These are phyloP conservation scores for Fusarium sp. DNA, from an alignment of 2,329 filamentous ascomycete species.

Conservation along the genomic window DNA sequence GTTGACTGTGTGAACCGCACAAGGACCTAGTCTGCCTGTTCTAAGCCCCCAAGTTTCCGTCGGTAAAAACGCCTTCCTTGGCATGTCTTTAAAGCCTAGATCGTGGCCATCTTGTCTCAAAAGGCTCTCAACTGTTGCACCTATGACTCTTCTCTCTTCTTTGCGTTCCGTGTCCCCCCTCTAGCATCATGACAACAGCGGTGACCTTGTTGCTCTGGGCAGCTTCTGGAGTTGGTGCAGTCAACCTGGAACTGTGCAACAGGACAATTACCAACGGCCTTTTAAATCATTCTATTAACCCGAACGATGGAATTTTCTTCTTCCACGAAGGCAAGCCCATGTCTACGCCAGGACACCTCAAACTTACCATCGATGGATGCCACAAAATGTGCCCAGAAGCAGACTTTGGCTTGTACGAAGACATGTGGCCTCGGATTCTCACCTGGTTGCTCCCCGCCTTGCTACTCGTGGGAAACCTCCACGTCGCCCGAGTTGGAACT, in stretches of 20 bases:
- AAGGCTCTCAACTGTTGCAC: not conserved
- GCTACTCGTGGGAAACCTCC: slow-evolving; percentile 23
- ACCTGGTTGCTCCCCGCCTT: slow-evolving; percentile 26
- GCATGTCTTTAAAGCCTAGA: not conserved
- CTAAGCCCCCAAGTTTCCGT: not conserved
- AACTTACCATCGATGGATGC: slow-evolving; percentile 48
- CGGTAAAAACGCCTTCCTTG: not conserved
- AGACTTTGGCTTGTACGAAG: slow-evolving; percentile 18
- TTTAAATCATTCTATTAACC: not conserved
- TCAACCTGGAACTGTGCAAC: not conserved
- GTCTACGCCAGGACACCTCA: not conserved
- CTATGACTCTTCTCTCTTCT: not conserved
- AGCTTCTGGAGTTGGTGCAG: not conserved
- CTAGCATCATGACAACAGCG: not conserved
- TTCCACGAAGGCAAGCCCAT: not conserved
- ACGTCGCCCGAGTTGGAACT: slow-evolving; percentile 16
- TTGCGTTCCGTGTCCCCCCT: not conserved
- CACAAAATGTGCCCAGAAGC: slow-evolving; percentile 4
- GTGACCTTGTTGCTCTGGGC: not conserved
- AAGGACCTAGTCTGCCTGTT: not conserved
- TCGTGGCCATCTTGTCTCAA: not conserved
- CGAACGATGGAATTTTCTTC: not conserved
- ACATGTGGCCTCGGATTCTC: slow-evolving; percentile 24
- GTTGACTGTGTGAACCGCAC: not conserved
- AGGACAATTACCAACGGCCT: not conserved